Base-by-base conservation (phyloP, 2,329 filamentous ascomycete genomes). In the Coniochaeta hoffmannii region DNA sequence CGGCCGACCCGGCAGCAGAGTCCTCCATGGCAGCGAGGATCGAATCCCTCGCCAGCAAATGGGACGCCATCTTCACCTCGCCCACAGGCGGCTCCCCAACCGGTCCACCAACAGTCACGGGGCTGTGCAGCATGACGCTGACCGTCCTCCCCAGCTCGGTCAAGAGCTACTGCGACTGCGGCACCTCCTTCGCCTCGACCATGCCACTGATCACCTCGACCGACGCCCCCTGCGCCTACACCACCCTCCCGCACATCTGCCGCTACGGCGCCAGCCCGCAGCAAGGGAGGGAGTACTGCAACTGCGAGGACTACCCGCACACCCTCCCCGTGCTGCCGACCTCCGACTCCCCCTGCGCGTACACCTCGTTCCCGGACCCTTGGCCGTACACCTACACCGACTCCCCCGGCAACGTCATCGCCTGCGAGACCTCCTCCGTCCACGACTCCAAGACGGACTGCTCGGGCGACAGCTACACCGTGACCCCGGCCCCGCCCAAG, bases 381-480 rank as follows among this genome's bases (percentile, higher is more conserved):
- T 51, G 49, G 49, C 49, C 49, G 22, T 51, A 51, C 30, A 51
- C 49, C n/a, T 51, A 14, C 30, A 51, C 49, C 49, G 49, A 51
- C 28, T 9, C 11, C n/a, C 24, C 22, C 10, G 49, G 49, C 49
- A 51, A 51, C 30, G 28, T 51, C n/a, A 12, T 51, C 30, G 49
- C 49, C 14, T 51, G 49, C 49, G 49, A 51, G 49, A 51, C 49
- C 4, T 51, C 49, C 10, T 51, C 49, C 4, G 49, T 51, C 49
- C 24, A 15, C 28, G 26, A 31, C 11, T 14, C n/a, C 10, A 51
- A 51, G 49, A 51, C 49, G 6, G 22, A 28, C n/a, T 51, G 49
- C 49, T 14, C 24, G 5, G 49, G 49, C 24, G 49, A 30, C 12
- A 8, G 22, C 22, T 51, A 51, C 28, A 51, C 49, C 49, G 49